Evolutionary conservation across 352 stramenopile species (phyloP).

Genomic region (Phytophthora crassamura): DNA sequence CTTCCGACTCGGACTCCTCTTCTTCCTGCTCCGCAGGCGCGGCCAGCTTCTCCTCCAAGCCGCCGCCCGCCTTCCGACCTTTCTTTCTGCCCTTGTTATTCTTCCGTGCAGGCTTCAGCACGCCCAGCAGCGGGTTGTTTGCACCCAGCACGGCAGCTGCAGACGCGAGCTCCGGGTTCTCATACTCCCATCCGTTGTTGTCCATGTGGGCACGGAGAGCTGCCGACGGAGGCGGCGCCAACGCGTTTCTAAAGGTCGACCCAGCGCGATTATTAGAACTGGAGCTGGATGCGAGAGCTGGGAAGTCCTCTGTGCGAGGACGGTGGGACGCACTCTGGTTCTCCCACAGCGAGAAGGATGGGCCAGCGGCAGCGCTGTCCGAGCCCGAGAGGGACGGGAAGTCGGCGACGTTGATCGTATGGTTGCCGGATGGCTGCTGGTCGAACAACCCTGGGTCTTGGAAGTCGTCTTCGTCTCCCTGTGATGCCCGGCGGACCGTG

Average conservation of each 20-base stretch:
- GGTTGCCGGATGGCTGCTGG: constrained; percentile 23
- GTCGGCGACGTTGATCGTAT: constrained; percentile 87
- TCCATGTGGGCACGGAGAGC: constrained; percentile 82
- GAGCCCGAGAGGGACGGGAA: constrained; percentile 77
- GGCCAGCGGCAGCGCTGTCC: constrained; percentile 33
- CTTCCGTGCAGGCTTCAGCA: constrained; percentile 82
- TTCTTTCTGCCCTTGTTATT: constrained; percentile 67
- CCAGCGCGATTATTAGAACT: constrained; percentile 21
- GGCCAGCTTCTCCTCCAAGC: constrained; percentile 62
- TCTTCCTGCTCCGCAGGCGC: constrained; percentile 28
- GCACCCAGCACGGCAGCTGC: constrained; percentile 73
- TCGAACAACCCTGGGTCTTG: constrained; percentile 61
- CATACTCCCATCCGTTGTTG: constrained; percentile 75
- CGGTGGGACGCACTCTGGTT: constrained; percentile 54
- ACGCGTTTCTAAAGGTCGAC: constrained; percentile 69
- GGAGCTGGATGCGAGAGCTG: constrained; percentile 44
- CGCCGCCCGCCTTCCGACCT: constrained; percentile 31
- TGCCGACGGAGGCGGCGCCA: constrained; percentile 69
- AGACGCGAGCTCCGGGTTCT: constrained; percentile 56
- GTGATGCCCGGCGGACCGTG: constrained; percentile 66
- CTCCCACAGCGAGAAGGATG: constrained; percentile 72
- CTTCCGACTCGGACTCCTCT: constrained; percentile 50
- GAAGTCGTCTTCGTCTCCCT: constrained; percentile 55
- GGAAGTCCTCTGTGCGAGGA: constrained; percentile 74
- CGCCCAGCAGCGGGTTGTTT: constrained; percentile 84